Base-by-base conservation (phyloP, 805 yeast species). In the Barnettozyma populi region DNA sequence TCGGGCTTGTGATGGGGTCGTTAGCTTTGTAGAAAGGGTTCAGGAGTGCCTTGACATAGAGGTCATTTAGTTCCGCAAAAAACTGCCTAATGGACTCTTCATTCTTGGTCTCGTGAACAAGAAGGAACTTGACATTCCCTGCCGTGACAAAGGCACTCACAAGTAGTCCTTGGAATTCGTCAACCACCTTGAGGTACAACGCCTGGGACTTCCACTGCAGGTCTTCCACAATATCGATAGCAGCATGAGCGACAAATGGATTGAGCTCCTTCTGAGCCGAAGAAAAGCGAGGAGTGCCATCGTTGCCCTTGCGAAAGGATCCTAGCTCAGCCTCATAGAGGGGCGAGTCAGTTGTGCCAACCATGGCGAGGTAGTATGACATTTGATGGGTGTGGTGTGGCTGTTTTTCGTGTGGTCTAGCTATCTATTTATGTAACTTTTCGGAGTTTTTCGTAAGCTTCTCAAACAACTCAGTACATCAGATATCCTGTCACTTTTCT, bases 141-240 rank as follows among this genome's bases (percentile, higher is more conserved):
- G 90, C 90, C 0, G 97, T 88, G 36, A 92, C 74, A 62, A 81
- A 94, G 4, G 92, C 95, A 47, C 89, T 86, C n/a, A 92, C 79
- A 42, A 75, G 70, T 54, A 82, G 79, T 5, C 94, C 95, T 63
- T 90, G 88, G 64, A 89, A 92, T 34, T 83, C 80, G 66, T 94
- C 99, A 18, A 92, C 78, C 40, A 78, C 78, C 41, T 92, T 90
- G 52, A 90, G 68, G 59, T 86, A 84, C 52, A 85, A 72, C 39
- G 75, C 72, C 52, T 73, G 79, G 9, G 78, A 72, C 42, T 79
- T 76, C 92, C 96, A 90, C 61, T 90, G 97, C 2, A 80, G 67
- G 57, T 90, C 96, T 53, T 94, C 97, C 0, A 94, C 81, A n/a
- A 94, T 74, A 64, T 94, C 99, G 34, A 94, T 67, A 2, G 98